A percentile compares a stretch with the other conserved stretches of the same genome.
Evolutionary conservation across 306 rosid species (phyloP).

Genomic region (Glycine tomentella): DNA sequence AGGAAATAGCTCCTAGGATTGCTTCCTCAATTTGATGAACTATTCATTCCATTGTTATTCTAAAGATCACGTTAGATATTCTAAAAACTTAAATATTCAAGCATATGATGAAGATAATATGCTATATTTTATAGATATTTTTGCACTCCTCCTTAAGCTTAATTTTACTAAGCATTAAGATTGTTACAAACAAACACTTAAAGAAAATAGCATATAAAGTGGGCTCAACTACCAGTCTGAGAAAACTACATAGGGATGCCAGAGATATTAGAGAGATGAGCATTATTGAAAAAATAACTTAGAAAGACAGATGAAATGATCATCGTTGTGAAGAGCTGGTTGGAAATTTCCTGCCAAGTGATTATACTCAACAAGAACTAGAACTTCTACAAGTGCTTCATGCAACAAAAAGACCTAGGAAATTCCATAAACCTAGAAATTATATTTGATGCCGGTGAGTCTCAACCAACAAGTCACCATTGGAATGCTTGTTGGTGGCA

Average conservation of each 20-base stretch:
- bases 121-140: not conserved
- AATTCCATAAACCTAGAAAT: not conserved
- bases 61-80: not conserved
- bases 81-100: not conserved
- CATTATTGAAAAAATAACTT: not conserved
- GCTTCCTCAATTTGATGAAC: not conserved
- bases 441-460: not conserved
- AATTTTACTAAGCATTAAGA: not conserved
- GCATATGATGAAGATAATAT: not conserved
- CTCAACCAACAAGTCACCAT: not conserved
- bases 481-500: not conserved
- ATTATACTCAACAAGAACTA: not conserved
- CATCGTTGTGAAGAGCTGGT: not conserved
- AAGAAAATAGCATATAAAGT: not conserved
- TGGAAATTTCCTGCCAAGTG: not conserved
- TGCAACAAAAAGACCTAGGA: not conserved
- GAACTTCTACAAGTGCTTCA: not conserved
- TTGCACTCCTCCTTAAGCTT: not conserved
- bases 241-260: not conserved
- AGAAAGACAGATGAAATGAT: not conserved
- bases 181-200: not conserved
- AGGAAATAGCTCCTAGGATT: not conserved
- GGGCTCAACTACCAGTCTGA: not conserved
- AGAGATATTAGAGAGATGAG: not conserved
- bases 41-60: conserved; percentile 4